phyloP scores from a whole-genome alignment of 441 rosid species.

The Eruca vesicaria region DNA sequence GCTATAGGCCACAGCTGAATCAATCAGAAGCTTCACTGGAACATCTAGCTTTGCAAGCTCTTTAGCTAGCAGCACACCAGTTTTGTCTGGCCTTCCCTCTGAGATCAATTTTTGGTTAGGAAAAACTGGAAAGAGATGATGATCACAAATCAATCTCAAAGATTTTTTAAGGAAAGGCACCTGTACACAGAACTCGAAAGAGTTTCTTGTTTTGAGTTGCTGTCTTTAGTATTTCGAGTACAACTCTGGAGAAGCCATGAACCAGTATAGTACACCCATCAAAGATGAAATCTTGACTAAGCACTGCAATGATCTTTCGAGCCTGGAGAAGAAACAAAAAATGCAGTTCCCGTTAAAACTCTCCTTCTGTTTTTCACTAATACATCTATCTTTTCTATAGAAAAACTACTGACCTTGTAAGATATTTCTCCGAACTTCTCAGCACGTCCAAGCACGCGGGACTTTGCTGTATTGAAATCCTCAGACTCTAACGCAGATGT shows the following conservation, averaged over 20 bases:
- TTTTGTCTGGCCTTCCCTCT: conserved; percentile 94
- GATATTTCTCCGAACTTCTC: conserved; percentile 97
- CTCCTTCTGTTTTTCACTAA: background rate
- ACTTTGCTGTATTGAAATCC: conserved; percentile 82
- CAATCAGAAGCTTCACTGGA: conserved; percentile 84
- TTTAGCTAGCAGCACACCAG: conserved; percentile 73
- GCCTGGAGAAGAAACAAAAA: conserved; percentile 78
- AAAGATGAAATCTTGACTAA: conserved; percentile 90
- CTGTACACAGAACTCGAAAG: conserved; percentile 89
- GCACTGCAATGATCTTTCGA: conserved; percentile 78
- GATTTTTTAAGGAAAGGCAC: no score
- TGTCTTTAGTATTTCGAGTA: conserved; percentile 57
- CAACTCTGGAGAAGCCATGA: conserved; percentile 95
- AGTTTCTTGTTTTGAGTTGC: conserved; percentile 81
- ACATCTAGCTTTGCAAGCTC: conserved; percentile 88
- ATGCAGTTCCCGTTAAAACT: background rate
- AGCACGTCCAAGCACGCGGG: conserved; percentile 79
- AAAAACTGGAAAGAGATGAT: no score
- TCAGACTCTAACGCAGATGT: conserved; percentile 89
- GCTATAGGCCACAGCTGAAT: conserved; percentile 82
- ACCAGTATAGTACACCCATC: conserved; percentile 96
- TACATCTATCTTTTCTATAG: background rate
- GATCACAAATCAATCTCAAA: no score
- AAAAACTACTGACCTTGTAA: conserved; percentile 49
- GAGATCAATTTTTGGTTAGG: no score